Conservation (phyloP, 441 rosid genomes). For the Manihot esculenta region DNA sequence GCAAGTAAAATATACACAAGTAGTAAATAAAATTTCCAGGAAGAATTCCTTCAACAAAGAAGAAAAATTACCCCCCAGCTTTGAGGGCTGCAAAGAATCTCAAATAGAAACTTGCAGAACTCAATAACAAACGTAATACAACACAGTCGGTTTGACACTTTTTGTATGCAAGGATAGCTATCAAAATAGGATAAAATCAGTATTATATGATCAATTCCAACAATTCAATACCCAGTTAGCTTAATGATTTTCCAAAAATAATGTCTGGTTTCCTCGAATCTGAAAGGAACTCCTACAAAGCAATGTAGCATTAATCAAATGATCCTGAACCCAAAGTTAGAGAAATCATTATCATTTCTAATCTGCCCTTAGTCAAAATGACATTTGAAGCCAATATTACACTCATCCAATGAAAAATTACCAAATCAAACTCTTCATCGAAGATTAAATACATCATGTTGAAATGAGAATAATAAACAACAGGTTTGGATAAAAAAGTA, state of each 20-base stretch:
- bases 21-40: neutral
- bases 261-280: neutral
- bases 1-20: neutral
- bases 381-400: neutral
- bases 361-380: too few species aligned
- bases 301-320: neutral
- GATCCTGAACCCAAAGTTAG: conserved; percentile 5
- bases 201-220: neutral
- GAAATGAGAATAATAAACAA: neutral
- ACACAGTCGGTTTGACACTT: neutral
- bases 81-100: neutral
- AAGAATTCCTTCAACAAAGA: neutral
- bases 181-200: neutral
- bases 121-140: neutral
- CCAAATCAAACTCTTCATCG: neutral
- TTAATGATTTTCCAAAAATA: neutral
- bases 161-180: neutral
- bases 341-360: conserved; percentile 1
- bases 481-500: neutral
- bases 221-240: neutral
- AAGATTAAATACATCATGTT: neutral
- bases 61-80: neutral
- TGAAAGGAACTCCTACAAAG: neutral
- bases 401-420: neutral
- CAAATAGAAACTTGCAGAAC: neutral